Evolutionary conservation across 1,284 basidiomycete genomes (phyloP), one percentile per base, ranked within the genome.

Genomic region (Naganishia albida): DNA sequence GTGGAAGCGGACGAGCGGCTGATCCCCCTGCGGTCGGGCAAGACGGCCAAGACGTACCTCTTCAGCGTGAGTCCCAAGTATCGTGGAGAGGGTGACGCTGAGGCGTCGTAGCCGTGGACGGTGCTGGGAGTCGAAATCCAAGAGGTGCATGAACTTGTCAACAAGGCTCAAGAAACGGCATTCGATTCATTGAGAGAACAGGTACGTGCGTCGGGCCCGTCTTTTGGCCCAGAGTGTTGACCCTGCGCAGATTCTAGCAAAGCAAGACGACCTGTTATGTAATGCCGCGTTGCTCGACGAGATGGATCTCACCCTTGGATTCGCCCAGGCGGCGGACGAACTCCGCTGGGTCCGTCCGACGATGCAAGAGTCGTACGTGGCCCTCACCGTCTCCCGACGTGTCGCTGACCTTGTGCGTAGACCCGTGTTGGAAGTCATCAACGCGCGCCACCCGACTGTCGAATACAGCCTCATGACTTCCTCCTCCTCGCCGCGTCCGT

Each of bases 401-500:
- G n/a, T n/a, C n/a, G n/a, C n/a, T n/a, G n/a, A n/a, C n/a, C n/a
- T n/a, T n/a, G n/a, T n/a, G n/a, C 69, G 30, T 18, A 4, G 72
- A 93, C 90, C 25, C 78, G 81, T 20, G 80, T 82, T 91, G 67
- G 76, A 86, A 3, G 87, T 98, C 23, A 77, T 81, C 4, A 86
- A 89, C 65, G 94, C 92, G 12, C 86, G 95, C 13, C 95, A 99
- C 80, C 91, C 95, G 0, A 88, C 90, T 0, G 95, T 98, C 7
- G 94, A 99, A 79, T 82, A 91, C 4, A 93, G 93, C 1, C 83
- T 99, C 1, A 81, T 93, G 44, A 83, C 84, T 0, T 82, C 85
- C 0, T 87, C 89, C 20, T 34, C 42, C 23, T 56, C 51, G 18
- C 44, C 67, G 7, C 86, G 91, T 42, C 80, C 83, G 8, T 97